These are phyloP conservation scores for Xanthoconium purpureum DNA, from an alignment of 768 basidiomycete genomes.

Conservation along the genomic window DNA sequence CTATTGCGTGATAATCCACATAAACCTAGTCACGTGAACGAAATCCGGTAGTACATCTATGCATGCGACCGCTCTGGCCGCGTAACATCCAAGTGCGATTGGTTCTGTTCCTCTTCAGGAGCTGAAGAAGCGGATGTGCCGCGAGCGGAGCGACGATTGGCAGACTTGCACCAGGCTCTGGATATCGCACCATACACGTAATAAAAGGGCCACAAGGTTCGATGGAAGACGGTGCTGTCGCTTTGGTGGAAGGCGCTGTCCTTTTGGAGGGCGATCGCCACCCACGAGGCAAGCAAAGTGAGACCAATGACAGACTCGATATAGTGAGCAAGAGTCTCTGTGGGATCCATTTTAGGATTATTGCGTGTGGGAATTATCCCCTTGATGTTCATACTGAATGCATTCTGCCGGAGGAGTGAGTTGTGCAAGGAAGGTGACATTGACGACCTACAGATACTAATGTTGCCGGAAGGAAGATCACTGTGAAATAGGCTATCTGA, in stretches of 20 bases:
- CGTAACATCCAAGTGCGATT: neutral
- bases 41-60: neutral
- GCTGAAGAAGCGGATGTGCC: neutral
- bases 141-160: neutral
- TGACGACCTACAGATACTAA: conserved; percentile 33
- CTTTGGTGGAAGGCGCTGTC: conserved; percentile 10
- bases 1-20: too few species aligned
- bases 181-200: conserved; percentile 5
- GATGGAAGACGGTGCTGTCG: conserved; percentile 6
- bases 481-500: conserved; percentile 53
- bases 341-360: neutral
- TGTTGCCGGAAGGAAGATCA: conserved; percentile 55
- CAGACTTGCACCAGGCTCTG: neutral
- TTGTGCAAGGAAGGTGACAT: neutral
- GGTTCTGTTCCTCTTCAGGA: too few species aligned
- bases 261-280: conserved; percentile 50
- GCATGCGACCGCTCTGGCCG: neutral
- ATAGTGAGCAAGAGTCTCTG: conserved; percentile 39
- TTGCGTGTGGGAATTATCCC: conserved; percentile 24
- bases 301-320: conserved; percentile 40
- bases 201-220: conserved; percentile 24
- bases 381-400: conserved; percentile 26
- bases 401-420: conserved; percentile 28
- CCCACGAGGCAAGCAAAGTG: conserved; percentile 51
- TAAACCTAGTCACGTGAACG: neutral